phyloP scores from a whole-genome alignment of 2,329 filamentous ascomycete species.

The Apiospora hydei region DNA sequence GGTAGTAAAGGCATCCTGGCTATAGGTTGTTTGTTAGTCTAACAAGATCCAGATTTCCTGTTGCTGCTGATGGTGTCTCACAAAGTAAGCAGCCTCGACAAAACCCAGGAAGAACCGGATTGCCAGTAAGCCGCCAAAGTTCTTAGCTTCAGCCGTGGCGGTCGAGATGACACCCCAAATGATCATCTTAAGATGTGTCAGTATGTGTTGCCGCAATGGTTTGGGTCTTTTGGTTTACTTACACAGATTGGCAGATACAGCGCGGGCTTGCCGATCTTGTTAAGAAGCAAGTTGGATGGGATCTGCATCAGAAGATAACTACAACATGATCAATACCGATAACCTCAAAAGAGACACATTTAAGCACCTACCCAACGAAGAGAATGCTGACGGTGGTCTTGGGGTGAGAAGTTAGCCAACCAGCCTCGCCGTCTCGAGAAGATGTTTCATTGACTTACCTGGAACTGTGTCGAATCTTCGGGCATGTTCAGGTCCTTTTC shows the following conservation, averaged over 20 bases:
- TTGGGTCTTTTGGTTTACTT: conserved; percentile 32
- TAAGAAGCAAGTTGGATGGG: conserved; percentile 59
- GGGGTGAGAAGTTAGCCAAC: conserved; percentile 23
- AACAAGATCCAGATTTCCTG: not conserved
- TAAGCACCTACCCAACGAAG: conserved; percentile 52
- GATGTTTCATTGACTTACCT: conserved; percentile 36
- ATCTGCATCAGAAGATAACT: conserved; percentile 60
- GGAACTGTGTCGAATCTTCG: conserved; percentile 43
- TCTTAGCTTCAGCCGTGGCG: conserved; percentile 46
- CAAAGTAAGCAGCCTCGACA: conserved; percentile 53
- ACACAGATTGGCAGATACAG: conserved; percentile 54
- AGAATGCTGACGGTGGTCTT: conserved; percentile 58
- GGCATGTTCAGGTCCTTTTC: conserved; percentile 44
- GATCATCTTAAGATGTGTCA: conserved; percentile 47
- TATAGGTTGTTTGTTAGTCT: conserved; percentile 27
- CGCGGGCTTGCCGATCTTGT: conserved; percentile 56
- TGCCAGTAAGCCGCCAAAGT: conserved; percentile 46
- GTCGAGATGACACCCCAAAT: conserved; percentile 57
- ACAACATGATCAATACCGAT: not conserved
- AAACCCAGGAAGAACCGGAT: conserved; percentile 53
- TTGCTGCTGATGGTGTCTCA: conserved; percentile 35
- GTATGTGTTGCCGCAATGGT: not conserved
- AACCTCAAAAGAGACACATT: not conserved
- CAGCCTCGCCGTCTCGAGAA: conserved; percentile 21
- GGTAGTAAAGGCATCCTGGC: conserved; percentile 69